These are phyloP conservation scores for Trichoderma breve DNA, from an alignment of 2,329 filamentous ascomycete genomes.

Conservation along the genomic window DNA sequence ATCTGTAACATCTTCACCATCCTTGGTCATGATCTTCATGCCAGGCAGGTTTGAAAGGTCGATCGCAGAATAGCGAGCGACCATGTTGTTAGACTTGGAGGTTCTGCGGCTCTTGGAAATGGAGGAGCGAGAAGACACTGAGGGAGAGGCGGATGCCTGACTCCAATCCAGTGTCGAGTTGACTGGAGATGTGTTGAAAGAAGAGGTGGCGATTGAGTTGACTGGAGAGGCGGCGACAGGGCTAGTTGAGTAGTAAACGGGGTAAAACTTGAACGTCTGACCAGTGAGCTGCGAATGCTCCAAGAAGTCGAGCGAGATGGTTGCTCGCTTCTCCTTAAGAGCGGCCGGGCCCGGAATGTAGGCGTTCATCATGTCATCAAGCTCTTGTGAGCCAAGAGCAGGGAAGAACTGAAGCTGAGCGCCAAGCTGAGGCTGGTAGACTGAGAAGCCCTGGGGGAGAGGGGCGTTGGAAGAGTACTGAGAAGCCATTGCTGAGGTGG, in stretches of 20 bases:
- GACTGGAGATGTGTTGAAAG: constrained; percentile 50
- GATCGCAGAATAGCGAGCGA: constrained; percentile 31
- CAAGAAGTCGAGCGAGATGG: constrained; percentile 59
- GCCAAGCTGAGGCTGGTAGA: constrained; percentile 58
- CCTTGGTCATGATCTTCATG: constrained; percentile 66
- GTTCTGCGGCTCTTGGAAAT: constrained; percentile 26
- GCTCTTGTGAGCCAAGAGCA: constrained; percentile 59
- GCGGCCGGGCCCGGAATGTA: constrained; percentile 54
- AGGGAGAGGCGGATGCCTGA: constrained; percentile 33
- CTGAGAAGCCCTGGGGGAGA: constrained; percentile 52
- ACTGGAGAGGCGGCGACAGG: constrained; percentile 42
- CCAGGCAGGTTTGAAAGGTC: constrained; percentile 58
- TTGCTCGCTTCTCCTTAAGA: constrained; percentile 58
- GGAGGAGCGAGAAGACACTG: constrained; percentile 32
- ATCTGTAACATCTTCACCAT: constrained; percentile 62
- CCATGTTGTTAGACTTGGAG: constrained; percentile 27
- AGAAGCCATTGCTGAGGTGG: constrained; percentile 30
- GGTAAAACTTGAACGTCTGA: constrained; percentile 60
- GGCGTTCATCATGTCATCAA: constrained; percentile 58
- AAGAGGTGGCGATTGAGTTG: constrained; percentile 48
- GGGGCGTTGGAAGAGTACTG: constrained; percentile 24
- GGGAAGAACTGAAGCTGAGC: constrained; percentile 63
- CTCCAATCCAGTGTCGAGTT: constrained; percentile 50
- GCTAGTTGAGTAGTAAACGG: constrained; percentile 43
- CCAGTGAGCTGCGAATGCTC: constrained; percentile 53